These are phyloP conservation scores for Casaregolazyma lundiana DNA, from an alignment of 1,139 yeast species.

Conservation along the genomic window DNA sequence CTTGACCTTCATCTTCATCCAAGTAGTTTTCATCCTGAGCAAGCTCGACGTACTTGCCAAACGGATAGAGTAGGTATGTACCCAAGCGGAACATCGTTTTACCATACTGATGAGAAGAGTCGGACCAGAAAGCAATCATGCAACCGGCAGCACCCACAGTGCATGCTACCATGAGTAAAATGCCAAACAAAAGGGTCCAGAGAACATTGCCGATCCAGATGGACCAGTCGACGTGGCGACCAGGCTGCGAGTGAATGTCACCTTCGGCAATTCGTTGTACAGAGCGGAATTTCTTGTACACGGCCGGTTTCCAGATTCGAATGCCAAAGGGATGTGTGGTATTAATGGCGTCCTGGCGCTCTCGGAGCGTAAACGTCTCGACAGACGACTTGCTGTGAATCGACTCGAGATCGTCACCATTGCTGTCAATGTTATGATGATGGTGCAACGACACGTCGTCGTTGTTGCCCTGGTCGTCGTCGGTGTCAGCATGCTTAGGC, in stretches of 20 bases:
- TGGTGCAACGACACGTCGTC: conserved; percentile 11
- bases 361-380: conserved; percentile 85
- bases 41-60: conserved; percentile 83
- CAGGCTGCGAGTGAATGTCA: conserved; percentile 81
- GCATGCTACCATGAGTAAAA: conserved; percentile 53
- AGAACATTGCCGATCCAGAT: conserved; percentile 68
- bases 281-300: conserved; percentile 86
- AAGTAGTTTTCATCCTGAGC: conserved; percentile 75
- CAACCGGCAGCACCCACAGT: conserved; percentile 49
- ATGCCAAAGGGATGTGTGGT: conserved; percentile 98
- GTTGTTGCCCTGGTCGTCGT: conserved; percentile 15
- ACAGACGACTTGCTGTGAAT: conserved; percentile 43
- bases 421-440: conserved; percentile 19
- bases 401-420: conserved; percentile 39
- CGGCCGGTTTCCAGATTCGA: conserved; percentile 96
- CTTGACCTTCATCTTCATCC: conserved; percentile 85
- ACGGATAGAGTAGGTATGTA: conserved; percentile 70
- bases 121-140: conserved; percentile 32
- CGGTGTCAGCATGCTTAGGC: conserved; percentile 11
- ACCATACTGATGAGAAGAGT: conserved; percentile 53
- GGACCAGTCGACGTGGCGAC: conserved; percentile 51
- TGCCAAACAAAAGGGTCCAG: conserved; percentile 74
- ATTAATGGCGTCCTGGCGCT: conserved; percentile 93
- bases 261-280: conserved; percentile 89
- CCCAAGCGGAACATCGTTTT: conserved; percentile 60